A percentile compares a stretch with the other conserved stretches of the same genome.
phyloP scores from a whole-genome alignment of 2,329 filamentous ascomycete species.

The Botrytis deweyae region DNA sequence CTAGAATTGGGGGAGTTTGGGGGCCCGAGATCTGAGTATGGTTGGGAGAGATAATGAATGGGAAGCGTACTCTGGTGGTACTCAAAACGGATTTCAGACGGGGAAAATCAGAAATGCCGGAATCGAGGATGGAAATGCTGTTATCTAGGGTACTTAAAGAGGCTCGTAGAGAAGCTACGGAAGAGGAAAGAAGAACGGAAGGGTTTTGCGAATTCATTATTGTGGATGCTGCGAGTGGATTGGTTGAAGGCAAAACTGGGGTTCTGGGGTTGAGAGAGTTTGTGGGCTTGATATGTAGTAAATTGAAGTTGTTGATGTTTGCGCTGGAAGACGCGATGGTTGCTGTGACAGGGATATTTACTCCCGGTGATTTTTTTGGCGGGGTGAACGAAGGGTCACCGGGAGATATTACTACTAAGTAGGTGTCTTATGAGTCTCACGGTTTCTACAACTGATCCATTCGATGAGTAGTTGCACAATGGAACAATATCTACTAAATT shows the following conservation, averaged over 20 bases:
- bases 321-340: not conserved
- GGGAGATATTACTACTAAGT: not conserved
- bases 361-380: not conserved
- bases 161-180: constrained; percentile 38
- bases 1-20: not conserved
- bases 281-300: not conserved
- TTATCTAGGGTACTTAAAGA: constrained; percentile 43
- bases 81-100: constrained; percentile 41
- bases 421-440: not conserved
- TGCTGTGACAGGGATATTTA: constrained; percentile 7
- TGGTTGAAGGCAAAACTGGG: not conserved
- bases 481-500: not conserved
- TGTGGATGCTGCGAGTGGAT: too few relatives aligned
- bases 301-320: not conserved
- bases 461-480: not conserved
- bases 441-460: not conserved
- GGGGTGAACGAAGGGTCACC: constrained; percentile 5
- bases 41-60: not conserved
- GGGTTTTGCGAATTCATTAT: constrained; percentile 12
- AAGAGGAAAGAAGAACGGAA: constrained; percentile 28
- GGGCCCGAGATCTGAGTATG: not conserved
- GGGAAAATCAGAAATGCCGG: constrained; percentile 39
- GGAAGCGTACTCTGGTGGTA: constrained; percentile 39
- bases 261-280: not conserved
- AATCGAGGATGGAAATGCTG: constrained; percentile 42